A percentile compares a stretch with the other conserved stretches of the same genome.
phyloP scores from a whole-genome alignment of 2,329 filamentous ascomycete species.

The Fusarium compactum region DNA sequence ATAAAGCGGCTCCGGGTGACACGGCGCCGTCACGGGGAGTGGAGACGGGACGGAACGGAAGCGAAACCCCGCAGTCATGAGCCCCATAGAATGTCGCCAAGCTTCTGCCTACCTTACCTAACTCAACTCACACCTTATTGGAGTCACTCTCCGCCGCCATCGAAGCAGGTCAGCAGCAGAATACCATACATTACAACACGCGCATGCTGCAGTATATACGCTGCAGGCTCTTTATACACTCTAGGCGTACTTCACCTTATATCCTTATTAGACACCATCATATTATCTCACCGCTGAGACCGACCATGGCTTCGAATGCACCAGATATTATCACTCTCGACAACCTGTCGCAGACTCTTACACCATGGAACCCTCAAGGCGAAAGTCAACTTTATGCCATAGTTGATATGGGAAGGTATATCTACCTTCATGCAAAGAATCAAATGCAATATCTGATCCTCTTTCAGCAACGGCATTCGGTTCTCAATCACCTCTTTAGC shows the following conservation, averaged over 20 bases:
- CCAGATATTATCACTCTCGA: conserved; percentile 64
- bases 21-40: conserved; percentile 33
- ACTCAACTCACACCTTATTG: conserved; percentile 11
- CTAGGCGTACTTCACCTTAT: neutral
- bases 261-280: neutral
- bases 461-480: conserved; percentile 84
- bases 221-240: neutral
- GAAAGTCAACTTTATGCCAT: conserved; percentile 66
- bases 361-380: conserved; percentile 60
- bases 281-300: neutral
- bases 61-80: conserved; percentile 33
- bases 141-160: neutral
- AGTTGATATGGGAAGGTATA: conserved; percentile 71
- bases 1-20: conserved; percentile 17
- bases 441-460: conserved; percentile 3
- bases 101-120: conserved; percentile 8
- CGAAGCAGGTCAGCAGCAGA: neutral
- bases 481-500: conserved; percentile 90
- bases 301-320: conserved; percentile 46
- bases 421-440: neutral
- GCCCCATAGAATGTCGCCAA: conserved; percentile 27
- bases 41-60: conserved; percentile 6
- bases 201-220: conserved; percentile 5
- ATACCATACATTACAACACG: neutral
- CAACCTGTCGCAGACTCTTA: conserved; percentile 62